Evolutionary conservation across 495 filamentous ascomycete species (phyloP).

Genomic region (Stereocaulon alpinum): DNA sequence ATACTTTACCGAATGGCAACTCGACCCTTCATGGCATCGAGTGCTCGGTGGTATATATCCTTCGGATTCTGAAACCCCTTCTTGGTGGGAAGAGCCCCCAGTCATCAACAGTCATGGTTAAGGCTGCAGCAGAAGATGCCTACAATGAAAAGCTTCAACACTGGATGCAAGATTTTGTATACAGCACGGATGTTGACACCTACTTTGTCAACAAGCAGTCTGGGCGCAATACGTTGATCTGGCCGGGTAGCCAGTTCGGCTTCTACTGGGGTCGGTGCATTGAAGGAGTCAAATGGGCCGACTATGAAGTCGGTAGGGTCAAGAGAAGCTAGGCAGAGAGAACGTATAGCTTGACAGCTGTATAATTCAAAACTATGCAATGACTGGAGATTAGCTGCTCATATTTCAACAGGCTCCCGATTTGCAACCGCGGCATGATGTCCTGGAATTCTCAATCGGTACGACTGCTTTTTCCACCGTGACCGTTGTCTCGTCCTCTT

Average conservation of each 20-base stretch:
- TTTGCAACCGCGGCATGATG: not conserved
- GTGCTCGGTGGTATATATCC: not conserved
- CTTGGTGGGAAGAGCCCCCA: not conserved
- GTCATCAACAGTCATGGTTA: not conserved
- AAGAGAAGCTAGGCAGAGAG: not conserved
- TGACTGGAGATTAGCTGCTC: not conserved
- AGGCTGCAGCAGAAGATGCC: not conserved
- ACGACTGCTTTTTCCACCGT: not conserved
- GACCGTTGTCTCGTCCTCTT: not conserved
- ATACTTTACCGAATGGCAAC: not conserved
- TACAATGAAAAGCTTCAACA: not conserved
- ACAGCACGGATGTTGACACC: not conserved
- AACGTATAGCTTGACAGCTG: not conserved
- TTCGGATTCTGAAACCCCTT: not conserved
- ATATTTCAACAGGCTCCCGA: not conserved
- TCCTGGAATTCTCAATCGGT: not conserved
- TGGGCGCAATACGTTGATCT: not conserved
- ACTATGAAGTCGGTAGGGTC: not conserved
- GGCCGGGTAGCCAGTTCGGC: not conserved
- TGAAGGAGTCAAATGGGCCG: not conserved
- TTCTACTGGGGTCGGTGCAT: not conserved
- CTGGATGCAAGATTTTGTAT: not conserved
- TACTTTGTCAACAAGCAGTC: not conserved
- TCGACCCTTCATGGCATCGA: not conserved
- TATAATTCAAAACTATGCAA: not conserved